phyloP scores from a whole-genome alignment of 441 rosid genomes.

The Aquilaria agallochum region DNA sequence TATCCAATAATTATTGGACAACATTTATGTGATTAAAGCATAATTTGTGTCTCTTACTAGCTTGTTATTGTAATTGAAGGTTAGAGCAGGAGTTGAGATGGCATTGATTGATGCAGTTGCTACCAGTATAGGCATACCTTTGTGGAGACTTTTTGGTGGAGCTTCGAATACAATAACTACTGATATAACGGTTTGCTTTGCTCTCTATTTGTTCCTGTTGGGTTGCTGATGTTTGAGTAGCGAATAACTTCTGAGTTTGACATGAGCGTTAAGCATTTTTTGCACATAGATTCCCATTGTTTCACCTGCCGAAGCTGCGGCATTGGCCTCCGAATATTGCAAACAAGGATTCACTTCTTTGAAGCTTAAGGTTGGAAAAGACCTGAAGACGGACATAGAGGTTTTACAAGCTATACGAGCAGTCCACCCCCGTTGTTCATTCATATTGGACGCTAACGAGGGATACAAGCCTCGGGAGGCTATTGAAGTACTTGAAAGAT shows the following conservation, averaged over 20 bases:
- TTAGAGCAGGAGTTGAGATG: slow-evolving; percentile 91
- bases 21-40: not conserved
- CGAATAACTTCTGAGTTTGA: not conserved
- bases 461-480: slow-evolving; percentile 77
- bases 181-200: slow-evolving; percentile 75
- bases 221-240: too few species aligned
- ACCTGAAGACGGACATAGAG: slow-evolving; percentile 61
- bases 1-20: not conserved
- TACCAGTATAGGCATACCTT: slow-evolving; percentile 55
- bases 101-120: slow-evolving; percentile 92
- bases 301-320: slow-evolving; percentile 69
- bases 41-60: slow-evolving; percentile 11
- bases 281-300: slow-evolving; percentile 82
- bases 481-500: slow-evolving; percentile 65
- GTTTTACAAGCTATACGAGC: slow-evolving; percentile 80
- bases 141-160: slow-evolving; percentile 90
- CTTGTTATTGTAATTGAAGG: slow-evolving; percentile 42
- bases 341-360: slow-evolving; percentile 72
- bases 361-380: slow-evolving; percentile 93
- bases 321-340: slow-evolving; percentile 65
- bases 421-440: slow-evolving; percentile 65
- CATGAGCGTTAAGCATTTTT: slow-evolving; percentile 12
- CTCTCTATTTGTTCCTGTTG: slow-evolving; percentile 6
- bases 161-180: slow-evolving; percentile 62
- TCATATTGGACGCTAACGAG: slow-evolving; percentile 93